A percentile compares a stretch with the other conserved stretches of the same genome.
Evolutionary conservation across 2,329 filamentous ascomycete species (phyloP).

Genomic region (Colletotrichum eleusines): DNA sequence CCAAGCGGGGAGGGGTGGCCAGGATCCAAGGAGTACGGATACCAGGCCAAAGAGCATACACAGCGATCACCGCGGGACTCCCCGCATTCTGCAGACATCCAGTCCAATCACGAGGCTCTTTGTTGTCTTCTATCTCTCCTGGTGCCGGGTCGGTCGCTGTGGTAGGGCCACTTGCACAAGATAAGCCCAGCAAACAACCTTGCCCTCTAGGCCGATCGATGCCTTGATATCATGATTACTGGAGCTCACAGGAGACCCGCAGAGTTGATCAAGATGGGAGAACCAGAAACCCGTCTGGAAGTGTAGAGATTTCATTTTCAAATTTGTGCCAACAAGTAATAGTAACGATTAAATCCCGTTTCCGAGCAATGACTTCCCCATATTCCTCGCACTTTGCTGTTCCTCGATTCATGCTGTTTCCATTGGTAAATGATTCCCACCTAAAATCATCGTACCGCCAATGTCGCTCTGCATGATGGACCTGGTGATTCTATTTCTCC

Average conservation of each 20-base stretch:
- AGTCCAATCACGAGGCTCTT: slow-evolving; percentile 14
- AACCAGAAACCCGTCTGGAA: neutral
- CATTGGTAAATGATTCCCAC: neutral
- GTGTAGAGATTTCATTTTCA: no score
- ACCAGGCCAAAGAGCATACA: slow-evolving; percentile 19
- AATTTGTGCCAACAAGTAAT: neutral
- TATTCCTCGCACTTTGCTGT: slow-evolving; percentile 16
- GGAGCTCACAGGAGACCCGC: neutral
- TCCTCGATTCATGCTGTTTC: slow-evolving; percentile 6
- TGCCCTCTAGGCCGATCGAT: neutral
- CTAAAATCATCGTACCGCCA: neutral
- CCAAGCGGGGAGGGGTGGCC: neutral
- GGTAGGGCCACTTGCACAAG: slow-evolving; percentile 8
- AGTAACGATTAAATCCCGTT: neutral
- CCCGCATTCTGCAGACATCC: slow-evolving; percentile 26
- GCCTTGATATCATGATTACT: no score
- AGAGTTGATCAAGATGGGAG: neutral
- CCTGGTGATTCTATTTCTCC: neutral
- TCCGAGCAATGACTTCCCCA: neutral
- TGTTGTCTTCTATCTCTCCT: slow-evolving; percentile 24
- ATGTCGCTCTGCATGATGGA: neutral
- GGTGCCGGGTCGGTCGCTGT: neutral
- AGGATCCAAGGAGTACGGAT: neutral
- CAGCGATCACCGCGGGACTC: slow-evolving; percentile 9
- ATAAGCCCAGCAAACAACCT: slow-evolving; percentile 9